Base-by-base conservation (phyloP, 192 early-diverging fungal genomes). In the Geosiphon pyriformis region DNA sequence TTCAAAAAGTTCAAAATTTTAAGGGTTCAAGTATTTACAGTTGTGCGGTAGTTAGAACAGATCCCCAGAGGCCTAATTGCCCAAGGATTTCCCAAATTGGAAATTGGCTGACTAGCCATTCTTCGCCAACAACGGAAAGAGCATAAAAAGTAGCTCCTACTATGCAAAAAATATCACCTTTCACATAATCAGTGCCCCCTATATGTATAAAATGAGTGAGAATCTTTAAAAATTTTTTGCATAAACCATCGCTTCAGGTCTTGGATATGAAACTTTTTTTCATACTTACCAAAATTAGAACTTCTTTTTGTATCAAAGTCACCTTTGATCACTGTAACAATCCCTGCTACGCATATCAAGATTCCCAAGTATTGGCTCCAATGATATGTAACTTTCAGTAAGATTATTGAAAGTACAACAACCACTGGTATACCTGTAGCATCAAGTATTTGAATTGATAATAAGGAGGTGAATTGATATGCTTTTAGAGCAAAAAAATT, bases 401-500 rank as follows among this genome's bases (percentile, higher is more conserved):
- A 76, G 30, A 89, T 78, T 37, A 80, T 82, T 33, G 81, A 83
- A 46, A 92, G 58, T n/a, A 88, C 60, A 63, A 90, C 82, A n/a
- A 87, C 87, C 7, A 88, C 84, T 8, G 88, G 87, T 34, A 84
- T 84, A 2, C 88, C 82, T 89, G 89, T 90, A 22, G 88, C 84
- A 67, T 90, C 88, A 18, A 92, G 77, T 48, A 92, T 71, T 88
- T 89, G 89, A 66, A 83, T 85, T 0, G 89, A 89, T 35, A 92
- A 74, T 1, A 90, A 64, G 17, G 87, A 88, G 18, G 90, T 92
- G 68, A 90, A 90, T 64, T 72, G 76, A 61, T 82, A 92, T 7
- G 88, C 84, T 76, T 89, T 90, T 59, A 90, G 84, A 15, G 87
- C 83, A 78, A 92, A 88, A 65, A 87, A 92, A 62, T 92, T 92